Base-by-base conservation (phyloP, 352 stramenopile genomes). In the Pythium rishiriense region DNA sequence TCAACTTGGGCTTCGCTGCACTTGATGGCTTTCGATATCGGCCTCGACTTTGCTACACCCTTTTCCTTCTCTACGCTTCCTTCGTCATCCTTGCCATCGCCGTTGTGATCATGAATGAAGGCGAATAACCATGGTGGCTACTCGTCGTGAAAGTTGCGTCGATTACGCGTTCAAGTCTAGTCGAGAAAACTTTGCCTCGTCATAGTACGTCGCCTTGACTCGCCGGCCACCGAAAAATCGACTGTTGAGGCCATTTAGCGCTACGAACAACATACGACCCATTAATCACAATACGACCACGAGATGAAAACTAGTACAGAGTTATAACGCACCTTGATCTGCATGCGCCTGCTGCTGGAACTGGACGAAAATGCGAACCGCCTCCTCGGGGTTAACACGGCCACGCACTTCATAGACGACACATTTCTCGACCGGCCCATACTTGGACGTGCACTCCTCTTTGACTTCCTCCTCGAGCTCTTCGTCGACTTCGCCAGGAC, bases 161-260 rank as follows among this genome's bases (percentile, higher is more conserved):
- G 8, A 14, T 50, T 77, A 78, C 21, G 50, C 70, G 19, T 64
- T 77, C 17, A 97, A 65, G 39, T 97, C 75, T 50, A 78, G 76
- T 29, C 74, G 63, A 6, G 78, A 69, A 53, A 96, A 97, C 57
- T 81, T 91, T 26, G 57, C 64, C 21, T 97, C 89, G 46, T 97
- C 87, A 62, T 88, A 97, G 33, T 88, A 88, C 26, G 69, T 65
- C 6, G 90, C 91, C 50, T 83, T 77, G 5, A 97, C 87, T 35
- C 93, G 88, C 14, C 91, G 78, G 39, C 91, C 91, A 54, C 83
- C 91, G 70, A 97, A 97, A 71, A 96, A 97, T 29, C 91, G 80
- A 8, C 85, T 84, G 62, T 94, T 90, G 57, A 97, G 76, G 25
- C 87, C 91, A 52, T 77, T 66, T 41, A 93, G 69, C 33, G 89